These are phyloP conservation scores for Pyrenochaeta sp. DNA, from an alignment of 2,329 filamentous ascomycete species.

Conservation along the genomic window DNA sequence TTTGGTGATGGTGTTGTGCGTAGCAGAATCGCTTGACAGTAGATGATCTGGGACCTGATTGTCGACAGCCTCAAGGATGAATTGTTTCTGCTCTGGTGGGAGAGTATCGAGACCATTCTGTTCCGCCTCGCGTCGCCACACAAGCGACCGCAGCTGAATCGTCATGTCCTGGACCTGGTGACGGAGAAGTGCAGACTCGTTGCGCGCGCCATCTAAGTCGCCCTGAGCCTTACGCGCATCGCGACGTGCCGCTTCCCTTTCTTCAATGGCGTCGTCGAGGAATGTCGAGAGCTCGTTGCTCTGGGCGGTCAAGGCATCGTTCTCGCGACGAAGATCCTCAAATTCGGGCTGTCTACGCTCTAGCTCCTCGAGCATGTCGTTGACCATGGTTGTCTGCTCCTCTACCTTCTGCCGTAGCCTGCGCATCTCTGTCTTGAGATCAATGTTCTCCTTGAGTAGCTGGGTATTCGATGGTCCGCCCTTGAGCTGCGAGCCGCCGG, in stretches of 20 bases:
- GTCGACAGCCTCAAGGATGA: constrained; percentile 79
- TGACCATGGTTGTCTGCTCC: constrained; percentile 77
- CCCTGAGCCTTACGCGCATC: constrained; percentile 80
- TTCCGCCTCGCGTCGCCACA: constrained; percentile 84
- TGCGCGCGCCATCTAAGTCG: constrained; percentile 68
- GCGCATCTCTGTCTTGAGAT: constrained; percentile 74
- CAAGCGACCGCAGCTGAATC: constrained; percentile 86
- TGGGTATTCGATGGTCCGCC: constrained; percentile 68
- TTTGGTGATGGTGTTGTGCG: constrained; percentile 87
- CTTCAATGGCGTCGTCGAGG: constrained; percentile 81
- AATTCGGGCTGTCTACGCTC: constrained; percentile 89
- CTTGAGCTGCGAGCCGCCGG: constrained; percentile 62
- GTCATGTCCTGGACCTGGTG: constrained; percentile 90
- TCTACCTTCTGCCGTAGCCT: constrained; percentile 77
- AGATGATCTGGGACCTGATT: constrained; percentile 75
- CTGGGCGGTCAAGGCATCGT: constrained; percentile 80
- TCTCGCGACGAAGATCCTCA: constrained; percentile 82
- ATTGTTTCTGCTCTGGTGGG: constrained; percentile 73
- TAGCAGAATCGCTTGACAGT: constrained; percentile 76
- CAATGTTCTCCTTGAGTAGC: constrained; percentile 69
- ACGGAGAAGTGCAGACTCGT: constrained; percentile 79
- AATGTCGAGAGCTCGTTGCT: constrained; percentile 80
- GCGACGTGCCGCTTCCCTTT: constrained; percentile 80
- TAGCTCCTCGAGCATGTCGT: constrained; percentile 84
- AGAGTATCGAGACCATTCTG: constrained; percentile 80